Evolutionary conservation across 2,329 filamentous ascomycete genomes (phyloP).

Genomic region (Epichloe gansuensis): DNA sequence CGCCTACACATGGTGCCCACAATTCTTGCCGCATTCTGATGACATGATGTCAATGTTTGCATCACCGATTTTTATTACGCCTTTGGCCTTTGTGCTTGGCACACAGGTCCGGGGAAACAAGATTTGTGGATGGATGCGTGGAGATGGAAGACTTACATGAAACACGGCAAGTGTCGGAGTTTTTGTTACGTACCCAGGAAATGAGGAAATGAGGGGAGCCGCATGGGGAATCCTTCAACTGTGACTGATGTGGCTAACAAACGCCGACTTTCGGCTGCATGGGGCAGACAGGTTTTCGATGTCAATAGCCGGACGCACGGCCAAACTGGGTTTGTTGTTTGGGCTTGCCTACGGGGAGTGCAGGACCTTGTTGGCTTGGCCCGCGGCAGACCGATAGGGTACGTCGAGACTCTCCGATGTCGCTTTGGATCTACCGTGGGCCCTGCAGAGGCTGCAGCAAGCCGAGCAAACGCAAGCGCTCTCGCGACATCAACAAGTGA

Average conservation of each 20-base stretch:
- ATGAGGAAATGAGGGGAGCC: conserved; percentile 6
- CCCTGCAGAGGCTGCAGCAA: conserved; percentile 4
- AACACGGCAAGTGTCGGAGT: conserved; percentile 6
- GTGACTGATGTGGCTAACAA: conserved; percentile 12
- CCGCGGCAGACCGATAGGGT: conserved; percentile 61
- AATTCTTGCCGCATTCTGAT: not conserved
- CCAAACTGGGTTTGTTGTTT: conserved; percentile 65
- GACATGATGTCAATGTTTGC: not conserved
- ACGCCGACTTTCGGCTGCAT: conserved; percentile 18
- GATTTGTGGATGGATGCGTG: not conserved
- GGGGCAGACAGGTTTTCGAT: conserved; percentile 64
- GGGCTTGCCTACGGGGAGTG: conserved; percentile 69
- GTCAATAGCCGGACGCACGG: conserved; percentile 63
- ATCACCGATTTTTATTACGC: not conserved
- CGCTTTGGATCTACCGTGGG: conserved; percentile 19
- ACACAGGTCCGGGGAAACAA: not conserved
- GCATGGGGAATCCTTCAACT: not conserved
- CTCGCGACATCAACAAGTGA: conserved; percentile 3
- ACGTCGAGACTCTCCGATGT: conserved; percentile 54
- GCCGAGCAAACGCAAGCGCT: conserved; percentile 6
- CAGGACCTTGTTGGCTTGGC: conserved; percentile 63
- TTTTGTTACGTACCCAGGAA: conserved; percentile 10
- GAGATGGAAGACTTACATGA: not conserved
- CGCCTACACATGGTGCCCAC: no score
- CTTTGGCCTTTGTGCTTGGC: not conserved